Percentiles rank a stretch among this genome's conserved stretches.
These are phyloP conservation scores for Mollisia scopiformis DNA, from an alignment of 2,329 filamentous ascomycete species.

Conservation along the genomic window DNA sequence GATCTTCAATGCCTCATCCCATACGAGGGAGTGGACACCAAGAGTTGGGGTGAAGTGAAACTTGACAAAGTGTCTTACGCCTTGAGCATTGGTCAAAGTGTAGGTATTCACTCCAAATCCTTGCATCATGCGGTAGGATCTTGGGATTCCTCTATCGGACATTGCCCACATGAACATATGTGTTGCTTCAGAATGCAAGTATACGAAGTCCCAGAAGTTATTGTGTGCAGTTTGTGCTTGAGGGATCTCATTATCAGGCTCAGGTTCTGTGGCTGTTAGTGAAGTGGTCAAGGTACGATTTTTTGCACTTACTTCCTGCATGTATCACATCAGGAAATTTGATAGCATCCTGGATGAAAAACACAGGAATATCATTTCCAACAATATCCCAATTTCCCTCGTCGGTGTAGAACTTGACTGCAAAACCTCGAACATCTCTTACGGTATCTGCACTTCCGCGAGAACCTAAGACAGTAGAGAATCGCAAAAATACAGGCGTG, in stretches of 20 bases:
- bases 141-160: constrained; percentile 73
- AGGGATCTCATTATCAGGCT: constrained; percentile 71
- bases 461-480: constrained; percentile 78
- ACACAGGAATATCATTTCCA: constrained; percentile 75
- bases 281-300: no score
- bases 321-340: constrained; percentile 73
- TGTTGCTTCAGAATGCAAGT: constrained; percentile 69
- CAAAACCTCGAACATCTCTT: constrained; percentile 81
- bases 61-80: constrained; percentile 74
- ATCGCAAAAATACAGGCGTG: constrained; percentile 72
- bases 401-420: constrained; percentile 75
- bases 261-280: constrained; percentile 61
- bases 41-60: constrained; percentile 77
- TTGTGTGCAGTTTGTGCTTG: constrained; percentile 74
- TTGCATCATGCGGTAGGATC: constrained; percentile 83
- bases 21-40: constrained; percentile 71
- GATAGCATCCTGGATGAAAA: constrained; percentile 76
- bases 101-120: constrained; percentile 85
- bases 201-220: constrained; percentile 78
- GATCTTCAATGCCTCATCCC: constrained; percentile 79
- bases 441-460: constrained; percentile 80
- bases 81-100: constrained; percentile 68
- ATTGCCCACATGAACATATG: constrained; percentile 83
- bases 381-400: constrained; percentile 80
- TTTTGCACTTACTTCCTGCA: constrained; percentile 38